Percentiles rank a stretch among this genome's conserved stretches.
Evolutionary conservation across 2,329 filamentous ascomycete species (phyloP).

Genomic region (Emergomyces pasteurianus): DNA sequence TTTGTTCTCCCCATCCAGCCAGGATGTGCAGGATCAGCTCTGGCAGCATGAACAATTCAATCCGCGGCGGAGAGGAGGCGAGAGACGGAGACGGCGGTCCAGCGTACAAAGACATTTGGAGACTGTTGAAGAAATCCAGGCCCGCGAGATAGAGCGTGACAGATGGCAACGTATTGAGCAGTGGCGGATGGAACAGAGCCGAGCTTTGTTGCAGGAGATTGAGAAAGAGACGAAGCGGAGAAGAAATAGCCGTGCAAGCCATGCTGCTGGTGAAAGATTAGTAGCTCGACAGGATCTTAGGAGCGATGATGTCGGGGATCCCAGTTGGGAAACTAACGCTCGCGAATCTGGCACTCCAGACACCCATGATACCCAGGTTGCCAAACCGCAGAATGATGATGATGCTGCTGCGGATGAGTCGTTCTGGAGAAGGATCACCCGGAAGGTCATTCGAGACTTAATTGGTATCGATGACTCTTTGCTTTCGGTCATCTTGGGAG

Average conservation of each 20-base stretch:
- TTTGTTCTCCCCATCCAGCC: conserved; percentile 59
- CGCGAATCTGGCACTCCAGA: neutral
- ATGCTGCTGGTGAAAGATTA: conserved; percentile 14
- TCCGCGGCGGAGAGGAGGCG: conserved; percentile 46
- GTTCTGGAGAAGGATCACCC: conserved; percentile 69
- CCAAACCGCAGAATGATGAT: conserved; percentile 45
- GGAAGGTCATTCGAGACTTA: conserved; percentile 74
- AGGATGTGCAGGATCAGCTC: conserved; percentile 62
- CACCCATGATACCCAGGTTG: conserved; percentile 9
- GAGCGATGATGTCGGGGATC: neutral
- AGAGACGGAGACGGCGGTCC: conserved; percentile 40
- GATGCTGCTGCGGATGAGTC: conserved; percentile 47
- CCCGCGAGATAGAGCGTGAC: conserved; percentile 53
- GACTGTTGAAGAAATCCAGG: conserved; percentile 44
- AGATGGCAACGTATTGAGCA: conserved; percentile 74
- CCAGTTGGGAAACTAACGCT: conserved; percentile 5
- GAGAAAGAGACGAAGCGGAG: conserved; percentile 64
- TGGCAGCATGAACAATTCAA: conserved; percentile 85
- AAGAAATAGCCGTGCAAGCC: conserved; percentile 12
- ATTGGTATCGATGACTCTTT: conserved; percentile 82
- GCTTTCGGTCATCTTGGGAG: conserved; percentile 77
- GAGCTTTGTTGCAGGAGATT: conserved; percentile 73
- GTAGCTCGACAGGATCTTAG: conserved; percentile 11
- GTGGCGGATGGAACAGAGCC: conserved; percentile 87
- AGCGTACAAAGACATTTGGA: conserved; percentile 48